Evolutionary conservation across 148 eudicot species (phyloP), one percentile per base, ranked within the genome.

Genomic region (Chenopodium berlandieri): DNA sequence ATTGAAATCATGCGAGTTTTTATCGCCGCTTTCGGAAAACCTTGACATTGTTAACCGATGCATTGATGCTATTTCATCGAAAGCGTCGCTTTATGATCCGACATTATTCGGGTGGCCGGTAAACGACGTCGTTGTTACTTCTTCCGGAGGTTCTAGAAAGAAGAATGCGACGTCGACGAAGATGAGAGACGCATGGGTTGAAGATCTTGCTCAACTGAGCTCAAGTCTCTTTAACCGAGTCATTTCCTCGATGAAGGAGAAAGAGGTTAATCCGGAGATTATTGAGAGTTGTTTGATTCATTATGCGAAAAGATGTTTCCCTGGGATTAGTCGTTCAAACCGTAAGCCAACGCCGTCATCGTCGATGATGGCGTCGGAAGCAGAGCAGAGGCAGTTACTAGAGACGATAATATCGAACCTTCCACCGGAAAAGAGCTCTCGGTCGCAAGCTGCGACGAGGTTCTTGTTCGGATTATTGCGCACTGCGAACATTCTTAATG

Each of bases 41-140:
- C 90, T 94, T 7, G 92, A 91, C 85, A 94, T 96, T 82, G 91
- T 91, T 19, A 81, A 89, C 23, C 80, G 93, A 64, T 96, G 98
- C 83, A 88, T 92, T 20, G 90, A 91, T 1, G 85, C 93, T 0
- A 83, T 96, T 62, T 84, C 91, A 0, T 66, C 85, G 4, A 91
- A 83, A 81, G 97, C 93, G 50, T 83, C 97, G 5, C 75, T 88
- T 0, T 73, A 89, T 9, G 99, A 96, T 88, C 97, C 99, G 40
- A 83, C 93, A 0, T 44, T 94, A 23, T 89, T 96, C 60, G 95
- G 99, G 11, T 94, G 99, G 99, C 99, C 99, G 9, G 92, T 94
- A 12, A 89, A 81, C 37, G 93, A 89, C 63, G 63, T 50, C 7
- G 19, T 12, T 9, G 60, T n/a, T 13, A 25, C 77, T 0, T 73